phyloP scores from a whole-genome alignment of 176 grass and related monocot species.

The Alloteropsis semialata region DNA sequence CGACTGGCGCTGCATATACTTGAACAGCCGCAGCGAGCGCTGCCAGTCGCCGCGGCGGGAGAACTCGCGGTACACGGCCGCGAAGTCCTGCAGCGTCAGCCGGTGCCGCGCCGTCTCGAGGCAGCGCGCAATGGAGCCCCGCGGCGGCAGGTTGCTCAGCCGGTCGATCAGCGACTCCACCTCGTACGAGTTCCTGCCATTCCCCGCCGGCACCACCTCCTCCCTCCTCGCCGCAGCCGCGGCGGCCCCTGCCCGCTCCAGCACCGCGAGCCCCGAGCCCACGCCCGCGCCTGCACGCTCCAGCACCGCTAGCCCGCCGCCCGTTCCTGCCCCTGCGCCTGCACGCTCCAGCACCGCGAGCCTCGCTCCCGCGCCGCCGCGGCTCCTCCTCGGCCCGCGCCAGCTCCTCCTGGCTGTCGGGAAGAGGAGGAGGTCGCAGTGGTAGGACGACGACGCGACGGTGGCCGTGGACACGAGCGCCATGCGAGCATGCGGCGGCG shows the following conservation, averaged over 20 bases:
- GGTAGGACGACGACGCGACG: conserved; percentile 48
- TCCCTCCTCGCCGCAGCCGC: conserved; percentile 2
- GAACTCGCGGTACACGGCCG: conserved; percentile 78
- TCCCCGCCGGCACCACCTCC: conserved; percentile 30
- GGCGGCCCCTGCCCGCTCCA: neutral
- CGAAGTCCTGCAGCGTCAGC: conserved; percentile 78
- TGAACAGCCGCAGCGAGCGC: conserved; percentile 90
- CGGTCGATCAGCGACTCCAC: conserved; percentile 80
- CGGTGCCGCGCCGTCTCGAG: conserved; percentile 72
- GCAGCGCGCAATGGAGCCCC: conserved; percentile 82
- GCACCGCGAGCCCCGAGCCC: neutral
- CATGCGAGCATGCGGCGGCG: conserved; percentile 24
- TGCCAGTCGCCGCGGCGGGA: conserved; percentile 93
- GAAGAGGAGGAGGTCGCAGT: conserved; percentile 27
- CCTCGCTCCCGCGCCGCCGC: conserved; percentile 19
- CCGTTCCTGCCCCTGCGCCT: neutral
- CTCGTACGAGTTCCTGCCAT: conserved; percentile 62
- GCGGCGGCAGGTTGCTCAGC: conserved; percentile 85
- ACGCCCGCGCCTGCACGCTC: neutral
- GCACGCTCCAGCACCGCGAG: conserved; percentile 9
- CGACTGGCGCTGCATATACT: conserved; percentile 90
- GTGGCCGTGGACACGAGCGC: conserved; percentile 43
- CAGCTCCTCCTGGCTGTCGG: conserved; percentile 17
- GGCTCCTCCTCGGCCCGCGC: conserved; percentile 27
- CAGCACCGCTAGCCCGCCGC: conserved; percentile 5